These are phyloP conservation scores for Cercospora nicotianae DNA, from an alignment of 2,329 filamentous ascomycete species.

Conservation along the genomic window DNA sequence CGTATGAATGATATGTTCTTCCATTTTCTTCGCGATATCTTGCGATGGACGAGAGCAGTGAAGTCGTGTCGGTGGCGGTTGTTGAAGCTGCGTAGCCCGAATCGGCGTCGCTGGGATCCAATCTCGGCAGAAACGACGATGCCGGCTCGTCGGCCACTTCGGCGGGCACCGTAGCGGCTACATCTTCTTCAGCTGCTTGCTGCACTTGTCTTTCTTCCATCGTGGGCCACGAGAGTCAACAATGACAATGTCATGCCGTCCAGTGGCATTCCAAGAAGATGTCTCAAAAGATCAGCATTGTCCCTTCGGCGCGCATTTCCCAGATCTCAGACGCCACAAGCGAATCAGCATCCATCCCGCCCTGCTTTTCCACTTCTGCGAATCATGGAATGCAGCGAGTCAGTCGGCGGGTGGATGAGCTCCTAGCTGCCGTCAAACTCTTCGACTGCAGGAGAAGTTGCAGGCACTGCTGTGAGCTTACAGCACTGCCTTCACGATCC, in stretches of 20 bases:
- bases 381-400: constrained; percentile 6
- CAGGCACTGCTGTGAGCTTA: not conserved
- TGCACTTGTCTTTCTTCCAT: not conserved
- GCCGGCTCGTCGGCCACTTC: constrained; percentile 10
- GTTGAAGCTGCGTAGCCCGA: constrained; percentile 15
- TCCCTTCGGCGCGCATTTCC: not conserved
- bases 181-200: not conserved
- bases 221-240: not conserved
- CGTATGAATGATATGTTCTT: constrained; percentile 20
- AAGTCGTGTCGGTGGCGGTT: constrained; percentile 22
- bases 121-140: constrained; percentile 14
- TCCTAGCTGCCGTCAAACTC: not conserved
- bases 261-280: not conserved
- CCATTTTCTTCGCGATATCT: constrained; percentile 22
- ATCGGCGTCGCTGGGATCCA: constrained; percentile 17
- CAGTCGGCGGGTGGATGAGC: constrained; percentile 1
- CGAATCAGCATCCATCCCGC: constrained; percentile 1
- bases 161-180: constrained; percentile 8
- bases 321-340: not conserved
- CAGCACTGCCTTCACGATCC: not conserved
- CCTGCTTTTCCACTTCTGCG: not conserved
- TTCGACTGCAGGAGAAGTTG: not conserved
- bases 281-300: not conserved
- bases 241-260: not conserved
- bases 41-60: constrained; percentile 22